Evolutionary conservation across 257 asterid genomes (phyloP), one percentile per base, ranked within the genome.

Genomic region (Sherardia arvensis): DNA sequence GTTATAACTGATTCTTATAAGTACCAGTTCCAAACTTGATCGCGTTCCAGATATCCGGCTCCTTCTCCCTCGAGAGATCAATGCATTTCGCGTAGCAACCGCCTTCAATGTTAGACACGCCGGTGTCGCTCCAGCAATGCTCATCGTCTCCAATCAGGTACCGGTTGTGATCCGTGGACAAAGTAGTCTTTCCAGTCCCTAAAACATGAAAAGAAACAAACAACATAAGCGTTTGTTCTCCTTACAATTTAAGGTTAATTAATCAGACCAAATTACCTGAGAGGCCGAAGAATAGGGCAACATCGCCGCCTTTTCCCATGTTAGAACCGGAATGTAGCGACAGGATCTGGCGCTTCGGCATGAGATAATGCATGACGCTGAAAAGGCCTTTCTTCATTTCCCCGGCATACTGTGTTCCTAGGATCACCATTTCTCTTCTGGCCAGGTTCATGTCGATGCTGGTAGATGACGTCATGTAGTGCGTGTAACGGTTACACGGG

Each of bases 31-130:
- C 96, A 68, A 88, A 91, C 85, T 85, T 86, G 70, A 91, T 91
- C 43, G 98, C 98, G 28, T 91, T 88, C 95, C 95, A 91, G 38
- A 91, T 91, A 74, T 91, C 98, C 18, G 98, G 98, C 80, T 91
- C 98, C 80, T 86, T 91, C 77, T 91, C 95, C 71, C 87, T 69
- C 0, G 95, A 71, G 69, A 91, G 76, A 76, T 91, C 98, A 32
- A 91, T 74, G 84, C 98, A 91, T 69, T 91, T 91, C 0, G 98
- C 98, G 59, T 91, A 91, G 78, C 98, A 91, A 43, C 98, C 98
- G 14, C 96, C 98, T 66, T 91, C 98, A 25, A 91, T 91, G 74
- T 91, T 91, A 0, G 98, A 88, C n/a, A 91, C 97, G 0, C 98
- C 98, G 58, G 75, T 80, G 7, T 82, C 95, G 48, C 97, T 82